phyloP scores from a whole-genome alignment of 208 protist species.

The Novymonas esmeraldas region DNA sequence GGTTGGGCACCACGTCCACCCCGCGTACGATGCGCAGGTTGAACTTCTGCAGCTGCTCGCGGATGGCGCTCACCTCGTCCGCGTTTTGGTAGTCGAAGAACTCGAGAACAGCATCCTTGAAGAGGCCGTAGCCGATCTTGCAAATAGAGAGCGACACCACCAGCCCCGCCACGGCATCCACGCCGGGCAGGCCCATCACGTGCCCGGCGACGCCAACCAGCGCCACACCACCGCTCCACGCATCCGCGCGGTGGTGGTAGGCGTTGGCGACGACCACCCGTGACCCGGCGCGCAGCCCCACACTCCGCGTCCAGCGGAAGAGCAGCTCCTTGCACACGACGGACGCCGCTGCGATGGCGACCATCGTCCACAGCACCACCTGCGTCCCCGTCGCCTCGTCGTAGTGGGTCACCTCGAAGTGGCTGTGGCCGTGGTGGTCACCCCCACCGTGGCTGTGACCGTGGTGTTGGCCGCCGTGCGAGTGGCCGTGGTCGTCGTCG shows the following conservation, averaged over 20 bases:
- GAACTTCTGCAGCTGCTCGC: slow-evolving; percentile 65
- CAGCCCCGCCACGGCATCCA: slow-evolving; percentile 82
- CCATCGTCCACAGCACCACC: slow-evolving; percentile 85
- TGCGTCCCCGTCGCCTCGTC: slow-evolving; percentile 56
- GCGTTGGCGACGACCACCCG: slow-evolving; percentile 89
- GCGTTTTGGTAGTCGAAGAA: slow-evolving; percentile 89
- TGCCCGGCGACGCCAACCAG: slow-evolving; percentile 81
- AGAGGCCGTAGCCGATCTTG: slow-evolving; percentile 75
- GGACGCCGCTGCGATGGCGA: slow-evolving; percentile 59
- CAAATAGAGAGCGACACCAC: slow-evolving; percentile 81
- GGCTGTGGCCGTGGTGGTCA: slow-evolving; percentile 68
- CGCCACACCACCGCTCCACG: slow-evolving; percentile 85
- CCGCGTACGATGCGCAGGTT: slow-evolving; percentile 34
- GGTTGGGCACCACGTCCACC: slow-evolving; percentile 3
- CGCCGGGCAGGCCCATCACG: slow-evolving; percentile 63
- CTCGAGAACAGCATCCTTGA: slow-evolving; percentile 67
- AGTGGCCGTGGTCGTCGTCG: background rate
- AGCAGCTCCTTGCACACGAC: slow-evolving; percentile 83
- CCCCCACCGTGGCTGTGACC: slow-evolving; percentile 30
- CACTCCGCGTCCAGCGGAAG: slow-evolving; percentile 79
- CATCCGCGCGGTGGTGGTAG: slow-evolving; percentile 89
- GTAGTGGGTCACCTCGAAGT: slow-evolving; percentile 69
- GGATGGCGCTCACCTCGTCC: slow-evolving; percentile 62
- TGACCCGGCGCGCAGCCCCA: slow-evolving; percentile 74
- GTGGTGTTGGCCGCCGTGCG: slow-evolving; percentile 10